Conservation (phyloP, 129 eudicot species). For the Artemisia argyi region DNA sequence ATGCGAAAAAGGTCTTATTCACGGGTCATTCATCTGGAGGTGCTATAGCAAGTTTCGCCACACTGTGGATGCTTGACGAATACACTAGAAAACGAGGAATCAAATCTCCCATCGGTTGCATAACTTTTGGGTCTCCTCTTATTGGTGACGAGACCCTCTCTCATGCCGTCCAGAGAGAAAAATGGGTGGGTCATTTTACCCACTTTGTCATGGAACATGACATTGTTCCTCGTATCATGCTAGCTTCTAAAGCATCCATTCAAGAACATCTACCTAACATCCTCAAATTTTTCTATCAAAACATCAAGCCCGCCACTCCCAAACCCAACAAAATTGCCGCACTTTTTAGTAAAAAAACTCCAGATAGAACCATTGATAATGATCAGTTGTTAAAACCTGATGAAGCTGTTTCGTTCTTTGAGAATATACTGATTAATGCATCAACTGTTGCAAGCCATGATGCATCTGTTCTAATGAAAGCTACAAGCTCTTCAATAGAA, state of each 20-base stretch:
- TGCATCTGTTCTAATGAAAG: slow-evolving; percentile 65
- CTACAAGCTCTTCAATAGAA: slow-evolving; percentile 49
- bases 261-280: slow-evolving; percentile 38
- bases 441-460: slow-evolving; percentile 57
- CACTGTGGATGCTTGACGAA: slow-evolving; percentile 75
- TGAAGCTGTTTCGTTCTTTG: slow-evolving; percentile 33
- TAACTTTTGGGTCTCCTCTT: slow-evolving; percentile 71
- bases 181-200: slow-evolving; percentile 57
- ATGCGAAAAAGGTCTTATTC: slow-evolving; percentile 48
- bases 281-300: slow-evolving; percentile 37
- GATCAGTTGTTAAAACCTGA: slow-evolving; percentile 5
- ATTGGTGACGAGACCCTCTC: slow-evolving; percentile 49
- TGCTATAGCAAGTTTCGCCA: slow-evolving; percentile 63
- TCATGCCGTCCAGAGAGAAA: slow-evolving; percentile 64
- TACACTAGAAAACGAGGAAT: slow-evolving; percentile 27
- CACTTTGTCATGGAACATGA: slow-evolving; percentile 68
- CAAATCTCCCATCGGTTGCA: slow-evolving; percentile 7
- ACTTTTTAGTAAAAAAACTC: neutral
- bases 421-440: slow-evolving; percentile 50
- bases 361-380: neutral
- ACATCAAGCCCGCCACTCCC: slow-evolving; percentile 19
- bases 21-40: slow-evolving; percentile 80
- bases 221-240: slow-evolving; percentile 70
- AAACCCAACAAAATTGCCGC: neutral
- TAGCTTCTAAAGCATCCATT: slow-evolving; percentile 55